Evolutionary conservation across 1,284 basidiomycete genomes (phyloP).

Genomic region (Crucibulum parvulum): DNA sequence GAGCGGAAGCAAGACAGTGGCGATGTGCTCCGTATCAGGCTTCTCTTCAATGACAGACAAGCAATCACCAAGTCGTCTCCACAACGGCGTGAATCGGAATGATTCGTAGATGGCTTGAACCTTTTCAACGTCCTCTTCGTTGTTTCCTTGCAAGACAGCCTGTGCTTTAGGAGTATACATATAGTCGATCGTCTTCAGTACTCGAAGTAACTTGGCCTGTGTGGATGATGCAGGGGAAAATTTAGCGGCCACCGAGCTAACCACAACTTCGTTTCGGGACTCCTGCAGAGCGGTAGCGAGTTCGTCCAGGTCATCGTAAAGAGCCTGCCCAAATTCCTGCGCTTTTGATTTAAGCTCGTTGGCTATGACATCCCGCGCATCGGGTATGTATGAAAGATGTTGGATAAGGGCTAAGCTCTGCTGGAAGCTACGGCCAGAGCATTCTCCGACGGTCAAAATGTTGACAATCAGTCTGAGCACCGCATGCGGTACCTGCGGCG

Average conservation of each 20-base stretch:
- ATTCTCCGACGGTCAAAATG: constrained; percentile 92
- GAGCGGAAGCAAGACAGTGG: constrained; percentile 88
- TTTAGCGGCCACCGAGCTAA: constrained; percentile 78
- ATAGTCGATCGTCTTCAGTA: constrained; percentile 96
- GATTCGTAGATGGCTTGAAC: constrained; percentile 87
- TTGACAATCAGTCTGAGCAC: constrained; percentile 92
- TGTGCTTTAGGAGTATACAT: constrained; percentile 80
- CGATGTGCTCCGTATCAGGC: constrained; percentile 84
- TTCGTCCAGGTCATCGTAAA: constrained; percentile 81
- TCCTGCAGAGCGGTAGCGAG: constrained; percentile 70
- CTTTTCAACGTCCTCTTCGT: constrained; percentile 73
- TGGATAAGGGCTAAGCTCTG: constrained; percentile 90
- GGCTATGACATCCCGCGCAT: constrained; percentile 87
- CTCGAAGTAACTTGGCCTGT: constrained; percentile 91
- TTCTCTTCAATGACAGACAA: constrained; percentile 84
- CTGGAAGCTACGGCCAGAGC: constrained; percentile 93
- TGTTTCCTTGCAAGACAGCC: constrained; percentile 43
- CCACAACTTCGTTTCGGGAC: constrained; percentile 60
- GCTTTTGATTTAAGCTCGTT: constrained; percentile 86
- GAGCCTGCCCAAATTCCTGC: constrained; percentile 81
- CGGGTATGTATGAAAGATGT: constrained; percentile 86
- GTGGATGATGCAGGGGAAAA: constrained; percentile 93
- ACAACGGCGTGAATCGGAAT: constrained; percentile 87
- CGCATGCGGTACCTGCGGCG: constrained; percentile 83
- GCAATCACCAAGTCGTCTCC: constrained; percentile 88